Conservation (phyloP, 2,329 filamentous ascomycete genomes). For the Thielaviopsis cerberus region DNA sequence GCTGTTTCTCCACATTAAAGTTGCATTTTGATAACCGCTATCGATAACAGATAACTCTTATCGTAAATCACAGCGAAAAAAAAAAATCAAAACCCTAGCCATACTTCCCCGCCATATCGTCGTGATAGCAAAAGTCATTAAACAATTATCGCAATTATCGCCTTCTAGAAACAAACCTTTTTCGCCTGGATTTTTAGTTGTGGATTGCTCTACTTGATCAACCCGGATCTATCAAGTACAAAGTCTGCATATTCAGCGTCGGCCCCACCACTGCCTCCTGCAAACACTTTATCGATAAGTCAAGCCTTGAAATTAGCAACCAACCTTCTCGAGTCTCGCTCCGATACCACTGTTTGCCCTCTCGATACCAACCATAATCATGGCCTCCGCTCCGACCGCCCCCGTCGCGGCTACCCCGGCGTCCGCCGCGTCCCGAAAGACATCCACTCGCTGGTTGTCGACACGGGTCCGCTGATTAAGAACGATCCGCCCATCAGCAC, state of each 20-base stretch:
- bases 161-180: no score
- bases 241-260: no score
- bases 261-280: neutral
- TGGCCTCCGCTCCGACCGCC: conserved; percentile 5
- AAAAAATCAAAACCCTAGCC: neutral
- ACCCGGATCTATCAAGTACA: no score
- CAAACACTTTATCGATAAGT: neutral
- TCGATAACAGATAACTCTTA: neutral
- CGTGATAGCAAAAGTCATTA: neutral
- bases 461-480: conserved; percentile 83
- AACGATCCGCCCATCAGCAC: conserved; percentile 76
- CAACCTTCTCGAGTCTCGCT: neutral
- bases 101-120: neutral
- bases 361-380: neutral
- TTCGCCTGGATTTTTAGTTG: no score
- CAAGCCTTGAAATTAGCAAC: neutral
- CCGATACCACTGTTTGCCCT: neutral
- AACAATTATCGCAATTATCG: no score
- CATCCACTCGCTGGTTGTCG: conserved; percentile 69
- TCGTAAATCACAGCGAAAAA: neutral
- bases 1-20: neutral
- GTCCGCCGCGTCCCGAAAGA: conserved; percentile 31
- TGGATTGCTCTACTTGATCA: no score
- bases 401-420: conserved; percentile 8
- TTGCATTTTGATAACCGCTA: neutral